Evolutionary conservation across 2,329 filamentous ascomycete species (phyloP), one percentile per base, ranked within the genome.

Genomic region (Aspergillus clavatus): DNA sequence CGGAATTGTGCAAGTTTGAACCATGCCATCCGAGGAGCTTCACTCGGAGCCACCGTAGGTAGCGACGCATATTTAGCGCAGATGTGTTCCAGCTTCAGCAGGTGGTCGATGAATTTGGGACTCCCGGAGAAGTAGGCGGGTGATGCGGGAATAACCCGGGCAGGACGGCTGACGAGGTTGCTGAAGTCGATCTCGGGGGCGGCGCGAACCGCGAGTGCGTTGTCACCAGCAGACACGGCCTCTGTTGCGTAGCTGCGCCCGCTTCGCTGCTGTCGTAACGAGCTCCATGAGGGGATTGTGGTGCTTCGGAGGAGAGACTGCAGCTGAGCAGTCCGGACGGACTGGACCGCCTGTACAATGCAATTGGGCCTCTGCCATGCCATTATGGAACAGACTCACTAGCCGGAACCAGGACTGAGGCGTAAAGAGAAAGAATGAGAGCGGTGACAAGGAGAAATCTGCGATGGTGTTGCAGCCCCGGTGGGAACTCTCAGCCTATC

Each of bases 121-220:
- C 84, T 84, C 42, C 85, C 85, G 42, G 89, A 90, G 74, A 97
- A 98, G 72, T 98, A 98, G n/a, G 91, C 93, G 2, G 88, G 84
- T 27, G 90, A 95, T 21, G 79, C 78, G 16, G 93, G 93, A 27
- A 96, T 74, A 18, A 94, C 75, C 54, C 93, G 87, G 42, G 87
- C 83, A 53, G 81, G 77, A 21, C 59, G 53, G 22, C 69, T 53
- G 35, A 18, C 47, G 48, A 59, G 58, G 26, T 54, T 45, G 14
- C 46, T 40, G 45, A 66, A 62, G 47, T 72, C 52, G 43, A 69
- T 63, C 43, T 65, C 57, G 12, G 63, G 59, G 22, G 65, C 62
- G 24, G 31, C 31, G 18, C 16, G 31, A 11, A 35, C 11, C 31
- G 18, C 14, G 8, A 35, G 31, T 11, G 31, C 31, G 18, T 19